phyloP scores from a whole-genome alignment of 2,329 filamentous ascomycete species.

The Ophiocordyceps camponoti-leonardi region DNA sequence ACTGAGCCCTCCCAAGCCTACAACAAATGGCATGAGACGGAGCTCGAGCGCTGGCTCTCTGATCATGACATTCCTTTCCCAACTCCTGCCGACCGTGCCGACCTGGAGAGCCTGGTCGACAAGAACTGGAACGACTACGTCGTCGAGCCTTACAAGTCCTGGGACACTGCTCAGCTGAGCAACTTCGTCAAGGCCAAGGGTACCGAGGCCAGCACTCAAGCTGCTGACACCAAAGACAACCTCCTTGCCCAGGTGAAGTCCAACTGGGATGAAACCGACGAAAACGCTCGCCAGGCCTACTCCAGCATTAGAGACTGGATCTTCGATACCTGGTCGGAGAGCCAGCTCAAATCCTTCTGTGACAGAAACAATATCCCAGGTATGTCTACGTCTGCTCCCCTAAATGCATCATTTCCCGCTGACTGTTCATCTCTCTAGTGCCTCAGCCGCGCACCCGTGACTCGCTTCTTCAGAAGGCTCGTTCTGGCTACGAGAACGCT shows the following conservation, averaged over 20 bases:
- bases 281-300: slow-evolving; percentile 58
- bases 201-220: slow-evolving; percentile 47
- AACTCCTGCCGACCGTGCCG: slow-evolving; percentile 78
- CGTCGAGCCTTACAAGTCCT: slow-evolving; percentile 56
- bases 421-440: slow-evolving; percentile 22
- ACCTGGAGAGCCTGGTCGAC: slow-evolving; percentile 81
- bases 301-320: slow-evolving; percentile 72
- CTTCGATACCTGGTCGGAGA: slow-evolving; percentile 88
- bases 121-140: slow-evolving; percentile 75
- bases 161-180: slow-evolving; percentile 53
- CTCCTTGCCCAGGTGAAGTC: slow-evolving; percentile 52
- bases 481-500: slow-evolving; percentile 62
- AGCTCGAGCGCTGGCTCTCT: slow-evolving; percentile 90
- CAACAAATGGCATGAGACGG: slow-evolving; percentile 97
- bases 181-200: slow-evolving; percentile 56
- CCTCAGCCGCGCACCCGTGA: slow-evolving; percentile 81
- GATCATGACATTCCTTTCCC: slow-evolving; percentile 87
- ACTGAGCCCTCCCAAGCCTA: slow-evolving; percentile 42
- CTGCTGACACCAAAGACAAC: slow-evolving; percentile 50
- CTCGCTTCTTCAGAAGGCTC: slow-evolving; percentile 57
- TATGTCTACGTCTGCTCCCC: slow-evolving; percentile 11
- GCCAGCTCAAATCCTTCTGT: slow-evolving; percentile 81
- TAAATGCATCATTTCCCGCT: neutral
- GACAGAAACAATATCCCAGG: slow-evolving; percentile 72
- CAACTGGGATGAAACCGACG: slow-evolving; percentile 64